These are phyloP conservation scores for Nymphaea thermarum DNA, from an alignment of 164 flowering plant species.

Conservation along the genomic window DNA sequence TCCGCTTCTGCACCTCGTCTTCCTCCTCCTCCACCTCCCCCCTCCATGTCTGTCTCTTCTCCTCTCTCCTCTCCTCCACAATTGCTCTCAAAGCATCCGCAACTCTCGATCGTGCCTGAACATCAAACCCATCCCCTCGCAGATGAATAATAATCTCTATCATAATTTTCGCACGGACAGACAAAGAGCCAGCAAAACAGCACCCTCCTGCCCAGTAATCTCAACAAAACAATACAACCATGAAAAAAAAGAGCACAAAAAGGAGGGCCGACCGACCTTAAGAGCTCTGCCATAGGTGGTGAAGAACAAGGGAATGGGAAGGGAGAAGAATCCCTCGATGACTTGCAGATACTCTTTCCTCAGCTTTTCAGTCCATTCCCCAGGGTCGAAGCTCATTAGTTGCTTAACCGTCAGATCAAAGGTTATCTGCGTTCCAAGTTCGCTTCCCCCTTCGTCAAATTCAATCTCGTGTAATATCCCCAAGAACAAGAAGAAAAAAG, in stretches of 20 bases:
- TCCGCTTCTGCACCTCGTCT: slow-evolving; percentile 27
- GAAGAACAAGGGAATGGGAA: slow-evolving; percentile 70
- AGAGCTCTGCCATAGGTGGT: slow-evolving; percentile 77
- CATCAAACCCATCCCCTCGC: too few species aligned
- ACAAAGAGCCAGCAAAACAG: too few species aligned
- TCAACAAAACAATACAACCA: too few species aligned
- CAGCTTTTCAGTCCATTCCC: slow-evolving; percentile 78
- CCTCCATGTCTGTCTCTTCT: background rate
- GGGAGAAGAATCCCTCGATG: slow-evolving; percentile 83
- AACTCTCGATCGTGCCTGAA: slow-evolving; percentile 73
- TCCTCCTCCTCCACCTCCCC: background rate
- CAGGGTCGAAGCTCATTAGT: slow-evolving; percentile 89
- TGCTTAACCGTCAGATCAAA: slow-evolving; percentile 89
- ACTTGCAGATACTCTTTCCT: slow-evolving; percentile 79
- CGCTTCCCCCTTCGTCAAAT: background rate
- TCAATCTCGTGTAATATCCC: too few species aligned
- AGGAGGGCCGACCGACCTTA: slow-evolving; percentile 22
- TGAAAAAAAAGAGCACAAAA: background rate
- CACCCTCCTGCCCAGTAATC: too few species aligned
- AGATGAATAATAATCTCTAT: too few species aligned
- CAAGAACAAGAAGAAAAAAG: too few species aligned
- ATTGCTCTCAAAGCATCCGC: slow-evolving; percentile 56
- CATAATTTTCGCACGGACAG: too few species aligned
- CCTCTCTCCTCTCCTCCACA: slow-evolving; percentile 43
- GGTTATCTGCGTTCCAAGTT: slow-evolving; percentile 46